Evolutionary conservation across 371 early-diverging fungal species (phyloP).

Genomic region (Entomophthora muscae): DNA sequence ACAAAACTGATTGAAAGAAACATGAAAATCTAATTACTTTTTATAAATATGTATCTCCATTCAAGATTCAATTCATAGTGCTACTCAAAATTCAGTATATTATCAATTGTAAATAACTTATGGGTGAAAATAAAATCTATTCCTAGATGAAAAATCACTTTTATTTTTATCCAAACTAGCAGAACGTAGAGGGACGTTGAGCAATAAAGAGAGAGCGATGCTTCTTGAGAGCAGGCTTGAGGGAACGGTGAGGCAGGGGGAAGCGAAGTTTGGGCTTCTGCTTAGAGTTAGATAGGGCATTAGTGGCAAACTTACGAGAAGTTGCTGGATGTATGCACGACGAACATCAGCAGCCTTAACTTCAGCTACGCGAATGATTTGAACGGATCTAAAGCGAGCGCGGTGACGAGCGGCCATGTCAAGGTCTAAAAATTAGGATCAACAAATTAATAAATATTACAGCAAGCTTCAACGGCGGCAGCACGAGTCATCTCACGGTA

Average conservation of each 20-base stretch:
- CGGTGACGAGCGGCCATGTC: conserved; percentile 99
- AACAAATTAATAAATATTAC: conserved; percentile 18
- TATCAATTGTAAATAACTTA: too few species aligned
- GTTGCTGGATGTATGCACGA: conserved; percentile 94
- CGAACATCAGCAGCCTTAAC: conserved; percentile 79
- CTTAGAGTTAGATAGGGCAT: neutral
- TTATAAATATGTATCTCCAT: too few species aligned
- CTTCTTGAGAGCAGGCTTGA: conserved; percentile 49
- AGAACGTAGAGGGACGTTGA: conserved; percentile 84
- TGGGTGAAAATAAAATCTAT: too few species aligned
- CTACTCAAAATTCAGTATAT: too few species aligned
- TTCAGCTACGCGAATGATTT: conserved; percentile 94
- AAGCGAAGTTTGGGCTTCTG: conserved; percentile 64
- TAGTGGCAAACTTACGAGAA: conserved; percentile 27
- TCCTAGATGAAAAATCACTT: too few species aligned
- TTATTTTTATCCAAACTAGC: conserved; percentile 14
- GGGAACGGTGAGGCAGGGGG: conserved; percentile 95
- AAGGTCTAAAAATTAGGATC: conserved; percentile 41
- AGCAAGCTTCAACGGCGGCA: conserved; percentile 91
- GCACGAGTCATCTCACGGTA: conserved; percentile 94
- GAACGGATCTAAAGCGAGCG: conserved; percentile 93
- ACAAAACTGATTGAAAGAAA: too few species aligned
- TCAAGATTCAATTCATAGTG: too few species aligned
- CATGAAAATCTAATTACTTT: too few species aligned
- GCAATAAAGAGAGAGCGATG: conserved; percentile 68